Base-by-base conservation (phyloP, 169 alveolate species). In the Plasmodium berghei region DNA sequence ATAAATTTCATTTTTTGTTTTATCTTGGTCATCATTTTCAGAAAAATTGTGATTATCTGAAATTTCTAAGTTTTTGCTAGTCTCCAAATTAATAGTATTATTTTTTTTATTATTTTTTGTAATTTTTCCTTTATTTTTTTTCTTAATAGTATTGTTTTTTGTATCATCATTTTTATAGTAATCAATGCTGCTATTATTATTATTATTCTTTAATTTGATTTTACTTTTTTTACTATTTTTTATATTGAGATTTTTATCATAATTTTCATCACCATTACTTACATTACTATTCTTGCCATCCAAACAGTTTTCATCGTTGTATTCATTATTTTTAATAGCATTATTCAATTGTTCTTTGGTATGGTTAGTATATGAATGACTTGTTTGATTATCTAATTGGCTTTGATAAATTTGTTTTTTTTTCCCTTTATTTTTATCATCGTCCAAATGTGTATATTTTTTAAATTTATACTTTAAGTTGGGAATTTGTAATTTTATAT, bases 401-500 rank as follows among this genome's bases (percentile, higher is more conserved):
- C 8, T 2, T 34, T 34, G 42, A 34, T 34, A 34, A 18, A 0
- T 69, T 18, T 48, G 34, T 46, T 64, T 52, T 20, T 77, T 63
- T 12, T 18, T 75, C 24, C 28, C 14, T n/a, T 14, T 12, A 26
- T 77, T 77, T 20, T 58, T 63, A 12, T 64, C 89, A 34, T 63
- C 71, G n/a, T 49, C 42, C 16, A 66, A 14, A 58, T 48, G 22
- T 14, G 54, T 45, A 28, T 77, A 77, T 45, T 56, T 77, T 54
- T 77, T 77, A 42, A 77, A 77, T 5, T 77, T 77, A 64, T 77
- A 77, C 54, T 77, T 77, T 46, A 77, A n/a, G n/a, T 77, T 67
- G 18, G 89, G 89, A 63, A 77, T 77, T 9, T 77, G 89, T 2
- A 49, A 18, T 56, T 77, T 77, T n/a, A 77, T 26, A 70, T 28